Percentiles rank a stretch among this genome's conserved stretches.
These are phyloP conservation scores for Canavalia gladiata DNA, from an alignment of 306 rosid species.

Conservation along the genomic window DNA sequence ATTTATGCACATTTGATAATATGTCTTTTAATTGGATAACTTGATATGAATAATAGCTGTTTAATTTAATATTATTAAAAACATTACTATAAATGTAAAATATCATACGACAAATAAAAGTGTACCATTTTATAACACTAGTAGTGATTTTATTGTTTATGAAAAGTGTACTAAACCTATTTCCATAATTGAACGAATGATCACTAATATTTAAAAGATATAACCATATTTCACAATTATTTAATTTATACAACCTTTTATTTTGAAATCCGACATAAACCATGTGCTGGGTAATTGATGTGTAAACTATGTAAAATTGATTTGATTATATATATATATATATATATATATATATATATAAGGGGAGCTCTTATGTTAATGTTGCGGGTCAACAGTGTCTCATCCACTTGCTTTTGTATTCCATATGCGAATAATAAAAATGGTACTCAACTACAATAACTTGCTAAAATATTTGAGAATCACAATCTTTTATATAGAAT, in stretches of 20 bases:
- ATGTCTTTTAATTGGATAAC: not conserved
- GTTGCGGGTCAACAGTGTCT: not conserved
- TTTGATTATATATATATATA: not conserved
- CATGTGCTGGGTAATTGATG: constrained; percentile 7
- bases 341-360: not conserved
- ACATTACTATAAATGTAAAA: too few species aligned
- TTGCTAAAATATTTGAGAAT: constrained; percentile 31
- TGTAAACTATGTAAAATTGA: not conserved
- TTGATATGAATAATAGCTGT: not conserved
- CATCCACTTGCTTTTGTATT: not conserved
- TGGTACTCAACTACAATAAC: not conserved
- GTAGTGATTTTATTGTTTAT: not conserved
- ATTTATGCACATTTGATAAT: too few species aligned
- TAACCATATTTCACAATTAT: not conserved
- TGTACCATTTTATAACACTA: too few species aligned
- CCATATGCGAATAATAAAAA: not conserved
- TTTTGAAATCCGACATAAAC: not conserved
- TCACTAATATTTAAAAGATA: not conserved
- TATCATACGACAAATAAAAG: too few species aligned
- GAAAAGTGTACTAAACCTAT: not conserved
- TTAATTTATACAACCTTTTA: not conserved
- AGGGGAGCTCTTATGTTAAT: not conserved
- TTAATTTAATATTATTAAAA: too few species aligned
- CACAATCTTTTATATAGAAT: constrained; percentile 7
- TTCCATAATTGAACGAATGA: not conserved